These are phyloP conservation scores for Suhomyces coccinellae DNA, from an alignment of 1,139 yeast genomes.

Conservation along the genomic window DNA sequence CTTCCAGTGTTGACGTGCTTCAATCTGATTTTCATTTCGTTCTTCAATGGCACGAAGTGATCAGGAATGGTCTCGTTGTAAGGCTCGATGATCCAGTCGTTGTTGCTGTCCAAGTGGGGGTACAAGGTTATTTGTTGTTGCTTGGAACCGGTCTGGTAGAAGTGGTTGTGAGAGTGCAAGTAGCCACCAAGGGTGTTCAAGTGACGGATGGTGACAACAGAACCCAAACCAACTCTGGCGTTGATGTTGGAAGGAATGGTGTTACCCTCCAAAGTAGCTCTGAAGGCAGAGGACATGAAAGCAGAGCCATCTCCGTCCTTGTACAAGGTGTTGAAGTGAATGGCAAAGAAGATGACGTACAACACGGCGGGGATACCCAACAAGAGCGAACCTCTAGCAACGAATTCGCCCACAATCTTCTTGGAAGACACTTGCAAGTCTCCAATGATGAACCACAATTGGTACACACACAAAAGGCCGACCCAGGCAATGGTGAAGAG, in stretches of 20 bases:
- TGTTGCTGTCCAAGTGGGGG: constrained; percentile 88
- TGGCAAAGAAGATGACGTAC: constrained; percentile 70
- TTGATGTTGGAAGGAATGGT: constrained; percentile 64
- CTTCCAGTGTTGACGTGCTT: constrained; percentile 67
- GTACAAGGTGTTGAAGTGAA: constrained; percentile 75
- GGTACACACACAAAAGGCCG: constrained; percentile 71
- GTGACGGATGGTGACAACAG: constrained; percentile 79
- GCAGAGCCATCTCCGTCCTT: constrained; percentile 84
- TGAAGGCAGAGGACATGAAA: constrained; percentile 87
- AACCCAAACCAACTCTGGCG: constrained; percentile 87
- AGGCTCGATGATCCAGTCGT: constrained; percentile 79
- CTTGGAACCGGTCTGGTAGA: constrained; percentile 88
- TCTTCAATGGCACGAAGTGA: constrained; percentile 61
- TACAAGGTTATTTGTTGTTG: constrained; percentile 94
- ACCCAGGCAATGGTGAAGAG: constrained; percentile 92
- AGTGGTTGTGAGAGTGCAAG: constrained; percentile 85
- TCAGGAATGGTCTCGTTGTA: constrained; percentile 53
- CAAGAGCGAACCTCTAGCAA: constrained; percentile 57
- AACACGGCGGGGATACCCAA: constrained; percentile 69
- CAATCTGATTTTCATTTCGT: constrained; percentile 81
- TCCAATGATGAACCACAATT: constrained; percentile 86
- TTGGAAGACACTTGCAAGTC: constrained; percentile 66
- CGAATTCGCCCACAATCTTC: constrained; percentile 53
- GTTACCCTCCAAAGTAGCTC: constrained; percentile 72
- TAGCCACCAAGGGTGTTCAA: constrained; percentile 89